Base-by-base conservation (phyloP, 2,329 filamentous ascomycete species). In the Fusarium sp. region DNA sequence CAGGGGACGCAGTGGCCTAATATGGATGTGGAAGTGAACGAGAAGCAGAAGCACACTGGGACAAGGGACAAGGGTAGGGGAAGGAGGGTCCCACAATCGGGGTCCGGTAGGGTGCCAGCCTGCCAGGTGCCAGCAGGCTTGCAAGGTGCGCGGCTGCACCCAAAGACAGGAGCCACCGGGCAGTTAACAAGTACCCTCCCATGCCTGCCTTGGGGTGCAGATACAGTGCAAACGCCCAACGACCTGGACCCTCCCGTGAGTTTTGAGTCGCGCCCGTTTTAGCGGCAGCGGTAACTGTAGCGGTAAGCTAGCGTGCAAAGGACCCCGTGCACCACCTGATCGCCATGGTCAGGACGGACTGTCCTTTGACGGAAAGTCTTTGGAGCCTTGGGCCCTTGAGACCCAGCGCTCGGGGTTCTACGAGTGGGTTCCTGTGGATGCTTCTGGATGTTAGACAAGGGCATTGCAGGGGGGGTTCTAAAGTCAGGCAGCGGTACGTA, bases 1-100 rank as follows among this genome's bases (percentile, higher is more conserved):
- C 63, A 70, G 64, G 69, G 72, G 72, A 68, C 40, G 65, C 61
- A 68, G 54, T 59, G 72, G 69, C 57, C 68, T 74, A 74, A 74
- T 74, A 74, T 68, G 68, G 65, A 61, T 51, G 28, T 56, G 42
- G 57, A 52, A 55, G 60, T 57, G 60, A 53, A 53, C 24, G 67
- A 66, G 71, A 62, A 57, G 64, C 38, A 48, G 28, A 31, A 31
- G 28, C 28, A 49, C 60, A 56, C 55, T 36, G 34, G 31, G 58
- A 7, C 22, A 24, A 7, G 22, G 22, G 22, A 58, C 51, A 45
- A 58, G 61, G 45, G 36, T 51, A 26, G 42, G 40, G 31, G 59
- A 64, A 64, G 39, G 52, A 65, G 62, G 60, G 62, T 65, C 51
- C 60, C 34, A 48, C 38, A 57, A n/a, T 53, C 39, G 48, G 46